Evolutionary conservation across 768 basidiomycete species (phyloP).

Genomic region (Phlebiopsis gigantea): DNA sequence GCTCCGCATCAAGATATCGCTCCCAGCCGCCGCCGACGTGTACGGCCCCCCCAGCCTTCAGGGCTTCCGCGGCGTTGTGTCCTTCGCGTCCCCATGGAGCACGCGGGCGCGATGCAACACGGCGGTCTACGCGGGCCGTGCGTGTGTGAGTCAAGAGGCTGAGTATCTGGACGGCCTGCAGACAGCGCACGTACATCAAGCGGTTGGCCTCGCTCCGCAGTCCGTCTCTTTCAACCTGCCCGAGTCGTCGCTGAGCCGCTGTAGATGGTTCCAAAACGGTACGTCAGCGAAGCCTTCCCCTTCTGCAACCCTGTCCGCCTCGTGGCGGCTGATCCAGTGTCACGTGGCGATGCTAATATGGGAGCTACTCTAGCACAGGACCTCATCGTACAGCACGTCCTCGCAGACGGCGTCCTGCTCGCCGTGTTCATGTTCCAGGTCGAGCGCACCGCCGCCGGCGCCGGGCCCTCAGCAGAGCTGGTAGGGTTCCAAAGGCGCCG

Average conservation of each 20-base stretch:
- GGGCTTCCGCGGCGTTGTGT: constrained; percentile 56
- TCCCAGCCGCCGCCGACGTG: constrained; percentile 50
- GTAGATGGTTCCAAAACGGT: constrained; percentile 70
- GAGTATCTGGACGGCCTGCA: constrained; percentile 37
- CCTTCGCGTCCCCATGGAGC: constrained; percentile 49
- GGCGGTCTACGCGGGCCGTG: constrained; percentile 46
- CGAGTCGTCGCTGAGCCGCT: constrained; percentile 59
- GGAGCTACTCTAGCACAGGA: constrained; percentile 28
- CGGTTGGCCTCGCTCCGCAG: constrained; percentile 31
- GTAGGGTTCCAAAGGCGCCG: constrained; percentile 40
- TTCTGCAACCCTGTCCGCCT: neutral
- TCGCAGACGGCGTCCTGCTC: constrained; percentile 57
- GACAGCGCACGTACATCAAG: constrained; percentile 3
- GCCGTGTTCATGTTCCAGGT: constrained; percentile 66
- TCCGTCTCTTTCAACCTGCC: constrained; percentile 57
- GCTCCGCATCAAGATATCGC: constrained; percentile 51
- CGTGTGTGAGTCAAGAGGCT: constrained; percentile 48
- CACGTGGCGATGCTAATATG: neutral
- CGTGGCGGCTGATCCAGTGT: constrained; percentile 4
- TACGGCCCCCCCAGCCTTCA: constrained; percentile 51
- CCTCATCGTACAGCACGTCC: constrained; percentile 65
- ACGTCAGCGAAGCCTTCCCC: constrained; percentile 27
- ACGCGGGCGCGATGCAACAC: constrained; percentile 60
- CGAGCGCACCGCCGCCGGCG: constrained; percentile 43
- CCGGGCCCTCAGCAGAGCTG: constrained; percentile 57